Evolutionary conservation across 139 green algal species (phyloP).

Genomic region (Volvox reticuliferus): DNA sequence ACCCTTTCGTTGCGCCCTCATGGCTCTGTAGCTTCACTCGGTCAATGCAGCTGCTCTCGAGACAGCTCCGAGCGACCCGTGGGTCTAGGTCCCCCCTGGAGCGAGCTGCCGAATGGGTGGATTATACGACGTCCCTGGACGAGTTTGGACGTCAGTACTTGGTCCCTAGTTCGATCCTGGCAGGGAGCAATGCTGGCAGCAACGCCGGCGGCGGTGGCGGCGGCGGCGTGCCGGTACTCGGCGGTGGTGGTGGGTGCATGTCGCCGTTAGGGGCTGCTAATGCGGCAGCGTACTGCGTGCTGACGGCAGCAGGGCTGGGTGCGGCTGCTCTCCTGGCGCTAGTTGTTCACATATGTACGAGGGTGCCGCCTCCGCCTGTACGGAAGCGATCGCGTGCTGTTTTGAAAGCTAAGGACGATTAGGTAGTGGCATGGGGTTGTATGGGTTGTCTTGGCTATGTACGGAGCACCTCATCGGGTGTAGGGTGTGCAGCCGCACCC

Average conservation of each 20-base stretch:
- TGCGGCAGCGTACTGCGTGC: neutral
- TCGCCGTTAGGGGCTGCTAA: neutral
- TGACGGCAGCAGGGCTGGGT: neutral
- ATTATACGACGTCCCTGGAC: slow-evolving; percentile 10
- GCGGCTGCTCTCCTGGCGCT: neutral
- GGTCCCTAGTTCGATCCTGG: neutral
- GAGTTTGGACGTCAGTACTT: slow-evolving; percentile 8
- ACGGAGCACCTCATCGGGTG: too few relatives aligned
- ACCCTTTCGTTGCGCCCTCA: too few relatives aligned
- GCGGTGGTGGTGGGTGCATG: slow-evolving; percentile 22
- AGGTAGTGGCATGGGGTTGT: neutral
- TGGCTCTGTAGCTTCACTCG: neutral
- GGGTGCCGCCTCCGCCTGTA: slow-evolving; percentile 10
- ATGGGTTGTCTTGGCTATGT: too few relatives aligned
- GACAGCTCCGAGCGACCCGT: slow-evolving; percentile 25
- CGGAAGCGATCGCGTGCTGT: neutral
- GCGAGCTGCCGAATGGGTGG: slow-evolving; percentile 21
- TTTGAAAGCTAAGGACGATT: neutral
- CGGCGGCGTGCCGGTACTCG: neutral
- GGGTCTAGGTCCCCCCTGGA: neutral
- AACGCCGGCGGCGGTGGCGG: neutral
- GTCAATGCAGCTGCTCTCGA: slow-evolving; percentile 30
- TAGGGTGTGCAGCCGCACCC: too few relatives aligned
- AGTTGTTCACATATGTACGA: slow-evolving; percentile 34
- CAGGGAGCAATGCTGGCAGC: neutral